Conservation (phyloP, 257 asterid species). For the Gentiana macrophylla region DNA sequence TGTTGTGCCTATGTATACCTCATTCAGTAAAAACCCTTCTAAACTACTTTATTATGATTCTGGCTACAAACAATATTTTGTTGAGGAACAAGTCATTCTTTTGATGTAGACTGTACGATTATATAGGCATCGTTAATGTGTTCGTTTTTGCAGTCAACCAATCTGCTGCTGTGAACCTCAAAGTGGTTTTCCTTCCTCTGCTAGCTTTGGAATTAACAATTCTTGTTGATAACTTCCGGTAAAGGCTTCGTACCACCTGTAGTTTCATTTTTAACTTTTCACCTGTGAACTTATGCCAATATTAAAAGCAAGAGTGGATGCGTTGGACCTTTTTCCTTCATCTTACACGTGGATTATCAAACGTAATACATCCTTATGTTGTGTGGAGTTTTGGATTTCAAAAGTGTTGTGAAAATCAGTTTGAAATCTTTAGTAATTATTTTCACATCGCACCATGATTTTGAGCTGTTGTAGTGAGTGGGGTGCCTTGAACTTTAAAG, state of each 20-base stretch:
- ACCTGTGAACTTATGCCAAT: constrained; percentile 1
- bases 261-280: neutral
- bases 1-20: too few species aligned
- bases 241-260: neutral
- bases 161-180: constrained; percentile 67
- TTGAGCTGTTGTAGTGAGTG: too few species aligned
- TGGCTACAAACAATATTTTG: neutral
- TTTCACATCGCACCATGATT: too few species aligned
- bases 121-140: constrained; percentile 7
- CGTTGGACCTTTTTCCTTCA: neutral
- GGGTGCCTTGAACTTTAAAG: too few species aligned
- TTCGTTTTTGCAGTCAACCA: constrained; percentile 46
- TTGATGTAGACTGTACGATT: constrained; percentile 4
- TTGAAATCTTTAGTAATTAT: too few species aligned
- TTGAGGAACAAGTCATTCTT: neutral
- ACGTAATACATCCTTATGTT: too few species aligned
- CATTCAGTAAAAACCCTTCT: too few species aligned
- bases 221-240: constrained; percentile 93
- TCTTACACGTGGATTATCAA: too few species aligned
- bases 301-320: too few species aligned
- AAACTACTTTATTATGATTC: too few species aligned
- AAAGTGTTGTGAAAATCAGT: too few species aligned
- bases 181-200: constrained; percentile 84
- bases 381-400: too few species aligned
- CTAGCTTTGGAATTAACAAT: constrained; percentile 67